Base-by-base conservation (phyloP, 2,329 filamentous ascomycete genomes). In the Penicillium sp. region DNA sequence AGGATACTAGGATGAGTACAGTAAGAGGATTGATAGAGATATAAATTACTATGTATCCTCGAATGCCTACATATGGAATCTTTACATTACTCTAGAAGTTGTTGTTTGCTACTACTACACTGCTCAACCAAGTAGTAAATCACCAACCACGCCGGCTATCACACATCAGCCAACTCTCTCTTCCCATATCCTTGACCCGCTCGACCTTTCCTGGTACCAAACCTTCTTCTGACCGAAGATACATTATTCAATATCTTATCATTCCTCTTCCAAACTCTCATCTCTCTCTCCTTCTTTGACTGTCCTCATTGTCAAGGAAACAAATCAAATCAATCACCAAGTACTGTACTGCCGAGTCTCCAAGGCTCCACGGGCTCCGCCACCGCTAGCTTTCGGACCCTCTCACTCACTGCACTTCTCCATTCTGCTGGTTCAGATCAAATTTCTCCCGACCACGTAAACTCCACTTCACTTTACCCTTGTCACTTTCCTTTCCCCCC, bases 371-470 rank as follows among this genome's bases (percentile, higher is more conserved):
- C 65, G 60, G 61, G 64, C 68, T 69, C 68, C 67, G 67, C 66
- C 70, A 73, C 71, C 72, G 72, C 67, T 69, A 70, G 63, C 66
- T 68, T 15, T 60, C 61, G 59, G 61, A 49, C 56, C 63, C 62
- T 58, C 58, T 53, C 30, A 30, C 35, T 37, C 49, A 33, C 30
- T 33, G 30, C 30, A 33, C 54, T 62, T 62, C 63, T 58, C 58
- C 58, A 59, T 61, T 66, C 65, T 65, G 65, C 61, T 56, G 63
- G 61, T 63, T 62, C 65, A 64, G 61, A 63, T 65, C 58, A 66
- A 65, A 61, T 61, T 62, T 65, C 66, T 68, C 66, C 65, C 61
- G 60, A 60, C 63, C 62, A 58, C 59, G 51, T 42, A 22, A 5
- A 17, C 33, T 42, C 37, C 30, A 13, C 33, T 22, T 26, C 9